phyloP scores from a whole-genome alignment of 805 yeast genomes.

The Myxozyma melibiosi region DNA sequence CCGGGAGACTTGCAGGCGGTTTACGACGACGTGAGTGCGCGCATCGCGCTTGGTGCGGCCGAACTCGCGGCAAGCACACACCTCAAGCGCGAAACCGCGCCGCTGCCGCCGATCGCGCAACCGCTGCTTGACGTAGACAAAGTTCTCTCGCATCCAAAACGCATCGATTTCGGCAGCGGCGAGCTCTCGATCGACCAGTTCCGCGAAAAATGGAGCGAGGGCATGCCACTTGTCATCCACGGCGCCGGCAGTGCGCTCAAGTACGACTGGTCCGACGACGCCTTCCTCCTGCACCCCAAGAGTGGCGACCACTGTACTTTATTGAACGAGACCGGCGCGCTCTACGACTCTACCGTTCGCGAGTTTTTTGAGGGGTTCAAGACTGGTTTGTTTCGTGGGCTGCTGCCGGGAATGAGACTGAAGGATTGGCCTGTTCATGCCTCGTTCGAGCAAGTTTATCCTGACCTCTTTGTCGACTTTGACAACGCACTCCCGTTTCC shows the following conservation, averaged over 20 bases:
- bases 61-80: not conserved
- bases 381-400: constrained; percentile 4
- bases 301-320: constrained; percentile 20
- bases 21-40: constrained; percentile 1
- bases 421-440: constrained; percentile 30
- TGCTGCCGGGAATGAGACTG: constrained; percentile 12
- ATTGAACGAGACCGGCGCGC: constrained; percentile 2
- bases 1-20: constrained; percentile 19
- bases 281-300: constrained; percentile 3
- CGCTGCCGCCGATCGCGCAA: not conserved
- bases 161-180: constrained; percentile 9
- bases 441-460: constrained; percentile 24
- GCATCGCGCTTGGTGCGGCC: constrained; percentile 3
- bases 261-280: constrained; percentile 17
- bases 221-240: constrained; percentile 23
- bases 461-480: constrained; percentile 28
- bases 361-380: constrained; percentile 20
- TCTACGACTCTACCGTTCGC: constrained; percentile 10
- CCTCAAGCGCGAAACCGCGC: not conserved
- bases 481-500: constrained; percentile 29
- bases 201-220: constrained; percentile 18
- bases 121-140: not conserved
- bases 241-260: constrained; percentile 10
- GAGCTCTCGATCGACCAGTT: constrained; percentile 17
- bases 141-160: constrained; percentile 3